Evolutionary conservation across 208 protist species (phyloP), one percentile per base, ranked within the genome.

Genomic region (Acanthamoeba culbertsoni): DNA sequence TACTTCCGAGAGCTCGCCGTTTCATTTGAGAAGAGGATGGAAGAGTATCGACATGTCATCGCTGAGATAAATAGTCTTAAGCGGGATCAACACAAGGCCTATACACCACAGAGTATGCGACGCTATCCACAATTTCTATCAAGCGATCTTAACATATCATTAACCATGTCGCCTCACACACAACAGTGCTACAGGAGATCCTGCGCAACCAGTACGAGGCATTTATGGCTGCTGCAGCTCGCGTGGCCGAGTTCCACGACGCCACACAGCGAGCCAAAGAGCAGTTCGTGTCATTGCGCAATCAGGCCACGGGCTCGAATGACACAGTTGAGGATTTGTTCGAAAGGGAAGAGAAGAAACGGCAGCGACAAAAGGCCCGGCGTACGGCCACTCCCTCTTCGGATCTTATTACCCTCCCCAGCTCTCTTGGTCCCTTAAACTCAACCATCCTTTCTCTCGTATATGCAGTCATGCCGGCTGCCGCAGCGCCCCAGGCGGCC

Each of bases 1-100:
- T 91, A 91, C 86, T 91, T 91, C 33, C 43, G 86, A 6, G 57
- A 73, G 31, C 59, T 91, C 2, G 14, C 42, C 23, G 6, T 7
- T 28, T 68, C 86, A n/a, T 91, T 91, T 42, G 86, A 91, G 57
- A 75, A 68, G 57, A 7, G 59, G 28, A 91, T 91, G 86, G 59
- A 91, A 18, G 28, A 91, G n/a, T 91, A 75, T 40, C 86, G 86
- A 18, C 57, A 75, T 18, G 33, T 57, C 23, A 86, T 91, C 31
- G 8, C 16, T 20, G 57, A 91, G 62, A 73, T 91, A 12, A 16
- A 35, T 40, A 28, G 53, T 0, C 62, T 62, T n/a, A 43, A 8
- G 5, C 8, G 4, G 43, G 37, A 68, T 26, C 57, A 35, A 16
- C 86, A 10, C 55, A 46, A 46, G 18, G 7, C 40, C n/a, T 91